Percentiles rank a stretch among this genome's conserved stretches.
Evolutionary conservation across 2,329 filamentous ascomycete species (phyloP).

Genomic region (Hypoxylon rubiginosum): DNA sequence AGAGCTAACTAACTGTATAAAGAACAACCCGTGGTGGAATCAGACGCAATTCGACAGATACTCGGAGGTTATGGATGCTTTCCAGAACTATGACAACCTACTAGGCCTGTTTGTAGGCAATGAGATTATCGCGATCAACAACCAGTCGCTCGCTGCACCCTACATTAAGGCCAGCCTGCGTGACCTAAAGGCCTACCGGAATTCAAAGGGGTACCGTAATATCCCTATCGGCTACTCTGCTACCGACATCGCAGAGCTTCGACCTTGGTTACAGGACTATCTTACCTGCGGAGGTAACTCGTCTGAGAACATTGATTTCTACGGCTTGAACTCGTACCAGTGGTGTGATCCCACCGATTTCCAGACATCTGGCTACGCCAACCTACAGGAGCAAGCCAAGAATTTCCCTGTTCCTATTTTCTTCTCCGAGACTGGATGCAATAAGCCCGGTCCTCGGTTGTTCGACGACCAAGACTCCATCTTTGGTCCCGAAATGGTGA

Average conservation of each 20-base stretch:
- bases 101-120: slow-evolving; percentile 91
- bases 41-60: slow-evolving; percentile 77
- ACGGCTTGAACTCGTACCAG: slow-evolving; percentile 86
- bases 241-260: slow-evolving; percentile 80
- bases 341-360: slow-evolving; percentile 77
- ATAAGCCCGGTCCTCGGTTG: slow-evolving; percentile 69
- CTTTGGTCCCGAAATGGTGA: slow-evolving; percentile 79
- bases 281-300: slow-evolving; percentile 81
- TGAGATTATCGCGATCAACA: slow-evolving; percentile 78
- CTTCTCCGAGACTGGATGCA: slow-evolving; percentile 92
- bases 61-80: slow-evolving; percentile 80
- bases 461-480: slow-evolving; percentile 83
- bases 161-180: slow-evolving; percentile 86
- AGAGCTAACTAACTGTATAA: slow-evolving; percentile 25
- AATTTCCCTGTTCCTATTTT: slow-evolving; percentile 87
- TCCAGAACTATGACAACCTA: slow-evolving; percentile 82
- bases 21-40: slow-evolving; percentile 78
- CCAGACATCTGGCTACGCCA: slow-evolving; percentile 75
- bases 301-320: slow-evolving; percentile 83
- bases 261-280: slow-evolving; percentile 76
- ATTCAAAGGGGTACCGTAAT: slow-evolving; percentile 80
- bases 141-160: slow-evolving; percentile 75
- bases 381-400: slow-evolving; percentile 75
- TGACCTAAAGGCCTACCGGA: slow-evolving; percentile 86
- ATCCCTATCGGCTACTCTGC: slow-evolving; percentile 91